Conservation (phyloP, 2,329 filamentous ascomycete genomes). For the Diaporthe nobilis region DNA sequence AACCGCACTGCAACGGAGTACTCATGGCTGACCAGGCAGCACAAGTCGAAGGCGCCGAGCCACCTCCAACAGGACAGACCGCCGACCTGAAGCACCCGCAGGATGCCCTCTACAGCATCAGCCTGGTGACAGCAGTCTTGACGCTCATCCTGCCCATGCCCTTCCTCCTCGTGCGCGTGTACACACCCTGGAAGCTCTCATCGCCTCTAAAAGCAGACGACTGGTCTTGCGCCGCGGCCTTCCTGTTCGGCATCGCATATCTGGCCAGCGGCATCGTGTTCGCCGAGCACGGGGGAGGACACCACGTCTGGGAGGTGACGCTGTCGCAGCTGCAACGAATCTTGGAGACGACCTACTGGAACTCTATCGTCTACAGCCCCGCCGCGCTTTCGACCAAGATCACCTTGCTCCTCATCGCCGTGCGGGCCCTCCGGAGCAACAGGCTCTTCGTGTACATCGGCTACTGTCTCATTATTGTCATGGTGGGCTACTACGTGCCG, state of each 20-base stretch:
- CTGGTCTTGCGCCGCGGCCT: background rate
- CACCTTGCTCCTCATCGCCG: background rate
- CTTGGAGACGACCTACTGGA: slow-evolving; percentile 13
- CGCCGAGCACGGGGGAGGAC: background rate
- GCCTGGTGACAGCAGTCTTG: background rate
- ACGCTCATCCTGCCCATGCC: background rate
- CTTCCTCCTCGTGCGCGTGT: background rate
- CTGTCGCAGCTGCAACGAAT: background rate
- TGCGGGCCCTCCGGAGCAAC: background rate
- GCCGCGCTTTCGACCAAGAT: background rate
- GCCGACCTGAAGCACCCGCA: background rate
- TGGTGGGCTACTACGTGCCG: background rate
- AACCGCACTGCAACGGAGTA: background rate
- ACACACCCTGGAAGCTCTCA: slow-evolving; percentile 1
- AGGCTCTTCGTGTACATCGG: background rate
- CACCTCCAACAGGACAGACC: background rate
- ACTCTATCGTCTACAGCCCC: background rate
- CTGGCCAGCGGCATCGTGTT: background rate
- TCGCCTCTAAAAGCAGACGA: background rate
- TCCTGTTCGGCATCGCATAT: slow-evolving; percentile 6
- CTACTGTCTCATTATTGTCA: slow-evolving; percentile 1
- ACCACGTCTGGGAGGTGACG: slow-evolving; percentile 6
- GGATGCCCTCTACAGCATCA: background rate
- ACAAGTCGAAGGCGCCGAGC: background rate
- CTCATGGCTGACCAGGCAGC: slow-evolving; percentile 3